These are phyloP conservation scores for Pharnaceum exiguum DNA, from an alignment of 148 eudicot genomes.

Conservation along the genomic window DNA sequence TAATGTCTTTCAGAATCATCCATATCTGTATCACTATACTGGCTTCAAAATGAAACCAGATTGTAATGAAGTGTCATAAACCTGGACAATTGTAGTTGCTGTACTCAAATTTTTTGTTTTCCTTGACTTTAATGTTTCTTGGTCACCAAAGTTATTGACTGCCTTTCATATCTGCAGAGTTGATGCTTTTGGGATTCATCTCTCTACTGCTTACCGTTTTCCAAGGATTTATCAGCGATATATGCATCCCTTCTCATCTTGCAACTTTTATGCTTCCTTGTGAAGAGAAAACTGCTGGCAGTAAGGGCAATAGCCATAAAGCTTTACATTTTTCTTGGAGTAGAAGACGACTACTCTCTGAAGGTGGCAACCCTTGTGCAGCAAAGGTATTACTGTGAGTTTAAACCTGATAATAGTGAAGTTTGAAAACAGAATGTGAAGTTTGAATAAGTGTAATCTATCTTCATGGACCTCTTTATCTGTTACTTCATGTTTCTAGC, in stretches of 20 bases:
- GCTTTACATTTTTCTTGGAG: slow-evolving; percentile 18
- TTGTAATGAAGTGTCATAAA: too few relatives aligned
- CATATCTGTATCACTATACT: too few relatives aligned
- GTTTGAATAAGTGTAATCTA: neutral
- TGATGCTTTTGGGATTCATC: slow-evolving; percentile 96
- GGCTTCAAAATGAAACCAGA: too few relatives aligned
- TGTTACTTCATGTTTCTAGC: too few relatives aligned
- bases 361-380: slow-evolving; percentile 28
- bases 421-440: neutral
- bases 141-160: neutral
- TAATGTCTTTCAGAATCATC: too few relatives aligned
- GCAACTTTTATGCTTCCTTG: slow-evolving; percentile 78
- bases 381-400: slow-evolving; percentile 25
- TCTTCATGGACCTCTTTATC: too few relatives aligned
- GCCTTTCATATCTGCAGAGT: slow-evolving; percentile 41
- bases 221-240: slow-evolving; percentile 54
- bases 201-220: slow-evolving; percentile 72
- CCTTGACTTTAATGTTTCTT: too few relatives aligned
- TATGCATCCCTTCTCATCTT: slow-evolving; percentile 61
- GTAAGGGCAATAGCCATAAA: slow-evolving; percentile 9
- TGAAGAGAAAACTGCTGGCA: slow-evolving; percentile 22
- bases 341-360: slow-evolving; percentile 53
- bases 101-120: too few relatives aligned
- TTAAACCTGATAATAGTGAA: neutral
- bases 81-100: too few relatives aligned